These are phyloP conservation scores for Ogataea ramenticola DNA, from an alignment of 805 yeast genomes.

Conservation along the genomic window DNA sequence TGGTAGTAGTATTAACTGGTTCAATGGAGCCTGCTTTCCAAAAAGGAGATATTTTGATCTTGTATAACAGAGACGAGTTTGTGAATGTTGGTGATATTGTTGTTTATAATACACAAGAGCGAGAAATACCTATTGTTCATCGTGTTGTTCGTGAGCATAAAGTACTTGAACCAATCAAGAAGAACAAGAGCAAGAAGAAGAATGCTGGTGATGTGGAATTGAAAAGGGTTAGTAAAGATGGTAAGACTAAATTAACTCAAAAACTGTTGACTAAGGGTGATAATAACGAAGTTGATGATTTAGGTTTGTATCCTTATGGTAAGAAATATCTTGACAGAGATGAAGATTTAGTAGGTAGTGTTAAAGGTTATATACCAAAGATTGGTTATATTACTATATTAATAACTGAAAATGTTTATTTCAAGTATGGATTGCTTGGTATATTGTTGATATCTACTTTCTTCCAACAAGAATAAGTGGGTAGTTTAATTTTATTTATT, in stretches of 20 bases:
- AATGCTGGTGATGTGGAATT: constrained; percentile 3
- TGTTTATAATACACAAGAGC: constrained; percentile 76
- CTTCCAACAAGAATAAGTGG: constrained; percentile 42
- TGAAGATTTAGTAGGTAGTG: constrained; percentile 80
- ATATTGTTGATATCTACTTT: constrained; percentile 65
- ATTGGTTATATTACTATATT: constrained; percentile 89
- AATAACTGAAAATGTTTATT: constrained; percentile 80
- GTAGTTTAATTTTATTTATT: too few species aligned
- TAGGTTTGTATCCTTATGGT: constrained; percentile 71
- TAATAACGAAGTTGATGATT: constrained; percentile 87
- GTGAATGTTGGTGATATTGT: constrained; percentile 87
- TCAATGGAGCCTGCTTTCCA: constrained; percentile 99
- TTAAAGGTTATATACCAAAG: constrained; percentile 84
- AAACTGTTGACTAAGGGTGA: constrained; percentile 90
- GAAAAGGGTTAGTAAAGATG: constrained; percentile 4
- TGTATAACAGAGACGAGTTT: constrained; percentile 74
- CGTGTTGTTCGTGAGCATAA: constrained; percentile 84
- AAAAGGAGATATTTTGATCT: constrained; percentile 86
- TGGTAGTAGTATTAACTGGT: constrained; percentile 94
- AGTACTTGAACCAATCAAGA: constrained; percentile 18
- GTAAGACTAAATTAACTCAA: constrained; percentile 36
- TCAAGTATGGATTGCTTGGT: constrained; percentile 73
- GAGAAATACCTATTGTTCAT: constrained; percentile 93
- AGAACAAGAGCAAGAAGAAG: constrained; percentile 10
- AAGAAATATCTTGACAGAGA: constrained; percentile 72